These are phyloP conservation scores for Styphnolobium japonicum DNA, from an alignment of 306 rosid genomes.

Conservation along the genomic window DNA sequence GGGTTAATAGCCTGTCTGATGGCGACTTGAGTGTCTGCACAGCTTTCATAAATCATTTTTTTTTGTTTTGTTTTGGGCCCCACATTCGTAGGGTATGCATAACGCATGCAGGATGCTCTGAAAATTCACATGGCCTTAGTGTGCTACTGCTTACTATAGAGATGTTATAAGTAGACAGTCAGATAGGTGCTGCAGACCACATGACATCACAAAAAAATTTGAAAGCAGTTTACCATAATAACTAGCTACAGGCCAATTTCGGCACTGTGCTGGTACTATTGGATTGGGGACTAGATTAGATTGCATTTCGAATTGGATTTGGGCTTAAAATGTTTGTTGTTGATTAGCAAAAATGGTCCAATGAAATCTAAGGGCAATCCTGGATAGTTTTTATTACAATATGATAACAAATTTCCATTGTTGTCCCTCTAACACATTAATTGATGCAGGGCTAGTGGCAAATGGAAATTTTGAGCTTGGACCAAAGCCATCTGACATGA, in stretches of 20 bases:
- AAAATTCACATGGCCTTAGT: slow-evolving; percentile 41
- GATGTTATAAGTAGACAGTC: neutral
- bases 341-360: neutral
- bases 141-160: neutral
- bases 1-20: neutral
- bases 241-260: neutral
- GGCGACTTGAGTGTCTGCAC: neutral
- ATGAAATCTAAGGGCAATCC: neutral
- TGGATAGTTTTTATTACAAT: no score
- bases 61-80: slow-evolving; percentile 1
- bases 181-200: slow-evolving; percentile 7
- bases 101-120: slow-evolving; percentile 24
- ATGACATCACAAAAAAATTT: neutral
- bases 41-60: neutral
- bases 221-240: neutral
- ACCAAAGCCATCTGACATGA: slow-evolving; percentile 61
- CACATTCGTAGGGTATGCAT: neutral
- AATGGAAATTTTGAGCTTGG: slow-evolving; percentile 83
- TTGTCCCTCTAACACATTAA: neutral
- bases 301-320: neutral
- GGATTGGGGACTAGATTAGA: neutral
- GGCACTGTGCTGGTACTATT: neutral
- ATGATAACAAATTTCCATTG: no score
- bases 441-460: slow-evolving; percentile 57
- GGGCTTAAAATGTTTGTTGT: neutral